phyloP scores from a whole-genome alignment of 2,329 filamentous ascomycete genomes.

The Fusarium sp. region DNA sequence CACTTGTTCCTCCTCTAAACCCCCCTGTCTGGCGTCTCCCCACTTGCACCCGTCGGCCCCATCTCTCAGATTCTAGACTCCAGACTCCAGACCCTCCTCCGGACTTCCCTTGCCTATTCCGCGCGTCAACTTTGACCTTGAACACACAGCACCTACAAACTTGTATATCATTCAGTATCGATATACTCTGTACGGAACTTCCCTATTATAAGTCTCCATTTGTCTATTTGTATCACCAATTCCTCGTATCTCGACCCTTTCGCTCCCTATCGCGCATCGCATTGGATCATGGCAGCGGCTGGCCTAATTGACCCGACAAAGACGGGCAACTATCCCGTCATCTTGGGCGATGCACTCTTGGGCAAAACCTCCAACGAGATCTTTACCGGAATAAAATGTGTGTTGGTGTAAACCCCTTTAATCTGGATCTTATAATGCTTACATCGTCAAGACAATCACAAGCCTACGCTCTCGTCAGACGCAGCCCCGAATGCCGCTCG shows the following conservation, averaged over 20 bases:
- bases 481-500: slow-evolving; percentile 63
- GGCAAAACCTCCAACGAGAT: slow-evolving; percentile 69
- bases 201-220: neutral
- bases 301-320: slow-evolving; percentile 71
- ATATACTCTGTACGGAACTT: neutral
- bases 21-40: slow-evolving; percentile 24
- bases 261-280: slow-evolving; percentile 13
- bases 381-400: slow-evolving; percentile 73
- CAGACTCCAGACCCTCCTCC: slow-evolving; percentile 35
- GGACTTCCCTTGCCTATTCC: slow-evolving; percentile 30
- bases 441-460: slow-evolving; percentile 69
- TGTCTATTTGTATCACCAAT: neutral
- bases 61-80: slow-evolving; percentile 29
- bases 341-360: slow-evolving; percentile 72
- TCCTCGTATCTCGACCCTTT: neutral
- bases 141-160: slow-evolving; percentile 6
- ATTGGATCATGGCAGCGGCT: slow-evolving; percentile 45
- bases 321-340: slow-evolving; percentile 72
- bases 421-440: slow-evolving; percentile 1
- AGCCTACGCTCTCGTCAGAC: slow-evolving; percentile 65
- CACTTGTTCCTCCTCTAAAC: slow-evolving; percentile 9
- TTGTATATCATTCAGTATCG: neutral
- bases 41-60: slow-evolving; percentile 27
- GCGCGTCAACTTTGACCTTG: slow-evolving; percentile 28
- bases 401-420: slow-evolving; percentile 41